Conservation (phyloP, 306 rosid species). For the Medicago truncatula region DNA sequence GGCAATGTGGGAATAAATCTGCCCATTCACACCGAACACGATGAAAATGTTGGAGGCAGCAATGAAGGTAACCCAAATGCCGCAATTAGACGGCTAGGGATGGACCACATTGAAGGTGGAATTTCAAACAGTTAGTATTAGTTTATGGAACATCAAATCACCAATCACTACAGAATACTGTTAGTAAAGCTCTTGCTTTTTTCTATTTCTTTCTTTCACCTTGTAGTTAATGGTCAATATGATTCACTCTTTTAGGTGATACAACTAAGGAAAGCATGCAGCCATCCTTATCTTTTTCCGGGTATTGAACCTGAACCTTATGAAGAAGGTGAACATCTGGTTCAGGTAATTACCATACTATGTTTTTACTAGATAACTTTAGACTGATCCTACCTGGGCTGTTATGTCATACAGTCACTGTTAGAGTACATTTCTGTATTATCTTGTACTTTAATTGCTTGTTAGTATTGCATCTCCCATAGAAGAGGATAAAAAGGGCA, state of each 20-base stretch:
- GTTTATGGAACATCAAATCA: conserved; percentile 67
- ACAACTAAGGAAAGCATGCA: conserved; percentile 88
- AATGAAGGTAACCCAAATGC: no score
- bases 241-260: conserved; percentile 63
- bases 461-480: conserved; percentile 14
- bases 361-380: conserved; percentile 15
- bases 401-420: conserved; percentile 1
- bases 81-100: no score
- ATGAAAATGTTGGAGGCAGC: no score
- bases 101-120: no score
- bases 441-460: conserved; percentile 25
- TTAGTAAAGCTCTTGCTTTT: conserved; percentile 46
- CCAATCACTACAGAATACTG: conserved; percentile 85
- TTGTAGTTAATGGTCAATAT: conserved; percentile 23
- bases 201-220: conserved; percentile 31
- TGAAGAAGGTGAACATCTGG: conserved; percentile 96
- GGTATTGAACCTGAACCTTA: conserved; percentile 98
- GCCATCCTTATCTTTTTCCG: conserved; percentile 96
- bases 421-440: conserved; percentile 5
- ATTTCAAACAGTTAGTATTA: neutral
- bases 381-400: conserved; percentile 7
- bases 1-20: no score
- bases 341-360: conserved; percentile 61
- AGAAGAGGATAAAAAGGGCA: neutral
- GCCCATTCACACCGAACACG: no score